Evolutionary conservation across 139 green algal genomes (phyloP).

Genomic region (Pycnococcus provasolii): DNA sequence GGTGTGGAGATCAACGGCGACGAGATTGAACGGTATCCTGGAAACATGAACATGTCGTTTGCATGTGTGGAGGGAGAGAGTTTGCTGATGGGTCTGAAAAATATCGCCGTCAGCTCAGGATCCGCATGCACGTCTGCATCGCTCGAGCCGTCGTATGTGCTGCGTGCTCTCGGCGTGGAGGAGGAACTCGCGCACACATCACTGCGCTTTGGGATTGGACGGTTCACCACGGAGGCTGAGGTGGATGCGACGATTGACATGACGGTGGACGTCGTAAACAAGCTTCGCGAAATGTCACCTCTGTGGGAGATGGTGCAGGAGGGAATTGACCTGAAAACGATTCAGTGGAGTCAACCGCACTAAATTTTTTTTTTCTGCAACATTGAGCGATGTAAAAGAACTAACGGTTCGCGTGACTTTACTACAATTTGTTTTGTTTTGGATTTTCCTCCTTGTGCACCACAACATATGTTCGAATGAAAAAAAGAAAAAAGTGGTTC

Average conservation of each 20-base stretch:
- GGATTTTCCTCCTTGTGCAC: too few species aligned
- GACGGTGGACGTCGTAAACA: slow-evolving; percentile 81
- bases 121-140: slow-evolving; percentile 84
- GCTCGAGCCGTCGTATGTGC: slow-evolving; percentile 92
- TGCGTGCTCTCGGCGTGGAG: slow-evolving; percentile 90
- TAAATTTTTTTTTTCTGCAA: slow-evolving; percentile 17
- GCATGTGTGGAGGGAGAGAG: slow-evolving; percentile 93
- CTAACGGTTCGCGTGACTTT: too few species aligned
- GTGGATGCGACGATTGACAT: slow-evolving; percentile 41
- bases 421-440: too few species aligned
- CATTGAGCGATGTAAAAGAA: too few species aligned
- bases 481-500: too few species aligned
- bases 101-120: slow-evolving; percentile 44
- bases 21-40: slow-evolving; percentile 59
- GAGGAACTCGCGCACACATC: slow-evolving; percentile 95
- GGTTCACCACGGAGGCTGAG: slow-evolving; percentile 91
- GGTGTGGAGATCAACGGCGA: slow-evolving; percentile 76
- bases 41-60: slow-evolving; percentile 94
- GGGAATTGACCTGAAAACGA: slow-evolving; percentile 89
- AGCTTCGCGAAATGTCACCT: slow-evolving; percentile 89
- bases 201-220: slow-evolving; percentile 78
- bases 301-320: slow-evolving; percentile 98
- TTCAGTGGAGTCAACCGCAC: slow-evolving; percentile 86
- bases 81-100: slow-evolving; percentile 94
- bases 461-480: too few species aligned